Percentiles rank a stretch among this genome's conserved stretches.
phyloP scores from a whole-genome alignment of 495 filamentous ascomycete species.

The Choiromyces venosus region DNA sequence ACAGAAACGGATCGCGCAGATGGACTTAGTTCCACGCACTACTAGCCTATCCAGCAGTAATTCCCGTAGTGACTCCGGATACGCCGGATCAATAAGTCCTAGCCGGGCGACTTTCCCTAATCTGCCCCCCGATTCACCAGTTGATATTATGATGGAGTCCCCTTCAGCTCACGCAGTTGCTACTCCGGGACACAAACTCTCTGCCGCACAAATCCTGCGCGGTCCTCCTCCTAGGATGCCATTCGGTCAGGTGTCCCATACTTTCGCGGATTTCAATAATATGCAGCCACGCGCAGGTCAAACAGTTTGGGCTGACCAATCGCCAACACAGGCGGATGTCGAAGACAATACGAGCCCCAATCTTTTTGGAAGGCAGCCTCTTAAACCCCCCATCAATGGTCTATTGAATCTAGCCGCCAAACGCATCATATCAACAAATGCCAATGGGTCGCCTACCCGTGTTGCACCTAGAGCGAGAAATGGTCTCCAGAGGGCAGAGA shows the following conservation, averaged over 20 bases:
- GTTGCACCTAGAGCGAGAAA: not conserved
- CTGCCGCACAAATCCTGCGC: not conserved
- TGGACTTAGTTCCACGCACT: conserved; percentile 37
- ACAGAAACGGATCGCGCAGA: conserved; percentile 49
- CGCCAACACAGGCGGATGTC: not conserved
- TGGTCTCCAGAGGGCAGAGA: conserved; percentile 13
- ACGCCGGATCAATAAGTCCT: conserved; percentile 21
- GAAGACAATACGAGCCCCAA: not conserved
- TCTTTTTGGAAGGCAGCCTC: not conserved
- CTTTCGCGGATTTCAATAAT: not conserved
- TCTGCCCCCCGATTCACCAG: conserved; percentile 33
- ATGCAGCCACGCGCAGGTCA: not conserved
- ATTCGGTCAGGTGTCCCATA: not conserved
- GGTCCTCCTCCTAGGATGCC: conserved; percentile 3
- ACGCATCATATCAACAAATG: not conserved
- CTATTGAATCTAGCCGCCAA: not conserved
- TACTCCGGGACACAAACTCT: conserved; percentile 24
- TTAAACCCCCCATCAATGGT: not conserved
- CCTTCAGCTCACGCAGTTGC: conserved; percentile 19
- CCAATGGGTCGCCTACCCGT: conserved; percentile 12
- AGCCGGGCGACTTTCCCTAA: conserved; percentile 3
- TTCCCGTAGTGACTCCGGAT: conserved; percentile 23
- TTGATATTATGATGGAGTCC: conserved; percentile 38
- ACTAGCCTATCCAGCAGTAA: conserved; percentile 13
- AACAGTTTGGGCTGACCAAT: not conserved